Evolutionary conservation across 805 yeast species (phyloP).

Genomic region (Teunomyces lycoperdinae): DNA sequence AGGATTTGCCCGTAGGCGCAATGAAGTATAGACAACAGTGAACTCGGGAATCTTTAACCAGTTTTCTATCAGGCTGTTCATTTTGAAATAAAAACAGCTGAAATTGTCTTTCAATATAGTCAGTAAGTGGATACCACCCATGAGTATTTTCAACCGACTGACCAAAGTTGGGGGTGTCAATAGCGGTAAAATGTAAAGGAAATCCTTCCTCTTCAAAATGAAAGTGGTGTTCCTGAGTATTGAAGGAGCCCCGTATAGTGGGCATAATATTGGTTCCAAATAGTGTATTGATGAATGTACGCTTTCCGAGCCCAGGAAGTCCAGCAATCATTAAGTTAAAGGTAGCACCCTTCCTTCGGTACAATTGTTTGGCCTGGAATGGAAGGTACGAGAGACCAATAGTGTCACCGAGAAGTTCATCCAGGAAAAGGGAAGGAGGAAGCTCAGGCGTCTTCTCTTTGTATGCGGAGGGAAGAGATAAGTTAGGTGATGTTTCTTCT

Average conservation of each 20-base stretch:
- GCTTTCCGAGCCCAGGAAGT: conserved; percentile 22
- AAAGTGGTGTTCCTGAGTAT: conserved; percentile 6
- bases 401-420: not conserved
- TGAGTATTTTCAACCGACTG: conserved; percentile 54
- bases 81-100: conserved; percentile 65
- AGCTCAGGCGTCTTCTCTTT: not conserved
- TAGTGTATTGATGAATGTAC: conserved; percentile 25
- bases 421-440: not conserved
- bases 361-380: conserved; percentile 22
- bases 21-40: conserved; percentile 86
- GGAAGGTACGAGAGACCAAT: conserved; percentile 29
- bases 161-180: conserved; percentile 58
- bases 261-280: conserved; percentile 15
- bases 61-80: conserved; percentile 38
- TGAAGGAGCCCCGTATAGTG: not conserved
- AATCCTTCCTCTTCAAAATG: conserved; percentile 18
- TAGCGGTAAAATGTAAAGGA: conserved; percentile 17
- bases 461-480: not conserved
- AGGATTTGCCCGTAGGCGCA: conserved; percentile 53
- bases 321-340: conserved; percentile 42
- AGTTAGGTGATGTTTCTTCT: not conserved
- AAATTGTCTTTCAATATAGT: conserved; percentile 79
- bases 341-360: conserved; percentile 27
- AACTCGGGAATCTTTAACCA: conserved; percentile 59
- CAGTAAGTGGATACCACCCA: conserved; percentile 46